A percentile compares a stretch with the other conserved stretches of the same genome.
Evolutionary conservation across 2,329 filamentous ascomycete species (phyloP).

Genomic region (Penicillium sp.): DNA sequence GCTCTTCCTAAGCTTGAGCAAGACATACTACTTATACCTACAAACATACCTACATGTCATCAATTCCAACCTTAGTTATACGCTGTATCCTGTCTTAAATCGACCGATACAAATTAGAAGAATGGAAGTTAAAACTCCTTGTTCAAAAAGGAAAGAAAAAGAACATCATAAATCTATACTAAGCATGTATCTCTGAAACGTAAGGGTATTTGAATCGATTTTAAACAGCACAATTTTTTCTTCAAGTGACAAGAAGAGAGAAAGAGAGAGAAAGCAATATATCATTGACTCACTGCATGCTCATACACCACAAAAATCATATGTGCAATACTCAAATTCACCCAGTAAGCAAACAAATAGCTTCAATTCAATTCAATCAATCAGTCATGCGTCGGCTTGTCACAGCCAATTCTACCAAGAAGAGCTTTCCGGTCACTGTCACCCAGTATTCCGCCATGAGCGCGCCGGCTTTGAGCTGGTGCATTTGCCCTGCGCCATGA

Average conservation of each 20-base stretch:
- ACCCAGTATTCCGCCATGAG: constrained; percentile 31
- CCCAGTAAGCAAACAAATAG: neutral
- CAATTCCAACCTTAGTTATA: too few relatives aligned
- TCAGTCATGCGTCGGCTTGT: constrained; percentile 54
- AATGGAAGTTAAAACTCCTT: neutral
- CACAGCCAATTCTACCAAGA: constrained; percentile 76
- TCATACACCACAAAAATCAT: constrained; percentile 10
- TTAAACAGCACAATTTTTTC: constrained; percentile 5
- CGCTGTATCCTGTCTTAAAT: too few relatives aligned
- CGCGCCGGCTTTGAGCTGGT: constrained; percentile 30
- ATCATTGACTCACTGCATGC: constrained; percentile 6
- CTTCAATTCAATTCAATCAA: neutral
- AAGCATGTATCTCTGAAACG: constrained; percentile 5
- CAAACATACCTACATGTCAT: too few relatives aligned
- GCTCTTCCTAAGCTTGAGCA: neutral
- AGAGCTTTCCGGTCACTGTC: constrained; percentile 62
- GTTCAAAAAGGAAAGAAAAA: neutral
- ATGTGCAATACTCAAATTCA: constrained; percentile 11
- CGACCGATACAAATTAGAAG: neutral
- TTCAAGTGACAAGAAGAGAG: neutral
- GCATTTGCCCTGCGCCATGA: constrained; percentile 34
- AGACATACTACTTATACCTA: neutral
- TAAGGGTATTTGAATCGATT: constrained; percentile 12
- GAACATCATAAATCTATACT: constrained; percentile 7
- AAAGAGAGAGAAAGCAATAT: neutral